These are phyloP conservation scores for Debaryomyces maramus DNA, from an alignment of 805 yeast genomes.

Conservation along the genomic window DNA sequence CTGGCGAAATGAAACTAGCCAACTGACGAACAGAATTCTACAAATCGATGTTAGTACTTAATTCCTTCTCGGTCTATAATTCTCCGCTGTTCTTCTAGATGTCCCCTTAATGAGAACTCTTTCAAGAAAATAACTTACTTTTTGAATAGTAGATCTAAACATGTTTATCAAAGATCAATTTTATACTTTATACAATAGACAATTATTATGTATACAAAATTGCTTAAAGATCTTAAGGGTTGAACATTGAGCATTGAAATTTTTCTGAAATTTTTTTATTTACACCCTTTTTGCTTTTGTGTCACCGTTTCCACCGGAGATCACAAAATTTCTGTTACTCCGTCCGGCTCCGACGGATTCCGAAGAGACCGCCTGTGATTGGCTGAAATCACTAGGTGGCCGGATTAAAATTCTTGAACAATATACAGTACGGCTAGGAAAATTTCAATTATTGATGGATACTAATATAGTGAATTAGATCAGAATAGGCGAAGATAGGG, in stretches of 20 bases:
- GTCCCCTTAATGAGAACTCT: not conserved
- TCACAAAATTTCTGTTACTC: not conserved
- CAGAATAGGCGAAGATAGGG: not conserved
- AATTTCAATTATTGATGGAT: too few species aligned
- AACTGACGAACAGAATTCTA: conserved; percentile 39
- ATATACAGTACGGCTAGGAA: not conserved
- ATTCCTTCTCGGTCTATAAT: not conserved
- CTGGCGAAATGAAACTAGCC: conserved; percentile 63
- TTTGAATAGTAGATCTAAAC: conserved; percentile 20
- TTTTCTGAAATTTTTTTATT: not conserved
- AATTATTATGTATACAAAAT: not conserved
- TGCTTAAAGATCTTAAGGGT: not conserved
- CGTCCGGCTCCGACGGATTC: not conserved
- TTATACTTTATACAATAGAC: not conserved
- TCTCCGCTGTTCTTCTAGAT: not conserved
- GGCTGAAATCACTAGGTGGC: not conserved
- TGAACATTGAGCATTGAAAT: not conserved
- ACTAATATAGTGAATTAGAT: too few species aligned
- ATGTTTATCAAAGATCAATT: conserved; percentile 8
- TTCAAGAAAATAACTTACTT: conserved; percentile 1
- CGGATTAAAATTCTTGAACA: too few species aligned
- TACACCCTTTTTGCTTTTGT: not conserved
- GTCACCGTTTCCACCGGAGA: not conserved
- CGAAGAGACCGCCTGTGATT: not conserved
- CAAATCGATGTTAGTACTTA: conserved; percentile 24